Base-by-base conservation (phyloP, 106 monocot species). In the Allium sativum region DNA sequence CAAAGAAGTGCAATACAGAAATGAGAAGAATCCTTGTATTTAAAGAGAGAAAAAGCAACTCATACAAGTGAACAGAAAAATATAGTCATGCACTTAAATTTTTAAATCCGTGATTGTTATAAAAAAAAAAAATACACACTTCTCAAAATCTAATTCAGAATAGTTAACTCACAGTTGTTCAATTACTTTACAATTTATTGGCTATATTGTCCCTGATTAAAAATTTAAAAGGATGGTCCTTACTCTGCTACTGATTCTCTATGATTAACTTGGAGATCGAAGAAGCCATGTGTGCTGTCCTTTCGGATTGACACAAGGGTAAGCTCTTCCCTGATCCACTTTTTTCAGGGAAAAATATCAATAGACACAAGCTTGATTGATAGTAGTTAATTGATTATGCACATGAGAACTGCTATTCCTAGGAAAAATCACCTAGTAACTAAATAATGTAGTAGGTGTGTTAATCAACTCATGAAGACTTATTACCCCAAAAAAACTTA, bases 211-310 rank as follows among this genome's bases (percentile, higher is more conserved):
- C 18, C 44, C 6, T 42, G 5, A 53, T 20, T 7, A 53, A 45
- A 18, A 2, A 48, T n/a, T 42, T 64, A 62, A 17, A 10, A 48
- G 15, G 21, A 69, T 69, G 81, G 77, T 71, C 63, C 73, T 74
- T 31, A 0, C 52, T 52, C 31, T 76, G 61, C 10, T 54, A 72
- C 43, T 58, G 74, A 77, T 82, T 71, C 74, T 68, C 67, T 68
- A 45, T 73, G 76, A 59, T 43, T 55, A 64, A 53, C 74, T 84
- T 71, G 41, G 84, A 67, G 58, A 74, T 64, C 64, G 70, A 62
- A 47, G 73, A 80, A 42, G 77, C 73, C 84, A 84, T 80, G 84
- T 79, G 31, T 31, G 79, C 71, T 21, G 64, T 52, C 53, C 19
- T 70, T 67, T 72, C 47, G 60, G 64, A 40, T 72, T 61, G 61